Evolutionary conservation across 129 eudicot genomes (phyloP).

Genomic region (Arctium lappa): DNA sequence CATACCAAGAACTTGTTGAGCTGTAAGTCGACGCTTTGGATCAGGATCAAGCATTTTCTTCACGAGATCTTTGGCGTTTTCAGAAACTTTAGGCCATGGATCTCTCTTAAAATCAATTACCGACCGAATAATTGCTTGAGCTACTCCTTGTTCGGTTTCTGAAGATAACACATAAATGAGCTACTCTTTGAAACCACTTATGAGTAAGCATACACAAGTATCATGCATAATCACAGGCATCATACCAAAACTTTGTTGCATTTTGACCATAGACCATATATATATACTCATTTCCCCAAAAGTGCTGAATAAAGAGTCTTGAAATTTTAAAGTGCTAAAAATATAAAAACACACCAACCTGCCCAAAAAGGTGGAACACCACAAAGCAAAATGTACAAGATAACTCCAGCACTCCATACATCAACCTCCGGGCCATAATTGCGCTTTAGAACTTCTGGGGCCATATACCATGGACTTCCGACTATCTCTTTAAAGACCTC

Average conservation of each 20-base stretch:
- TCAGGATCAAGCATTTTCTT: constrained; percentile 95
- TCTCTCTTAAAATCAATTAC: constrained; percentile 67
- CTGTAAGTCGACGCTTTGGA: constrained; percentile 74
- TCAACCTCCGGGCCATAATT: constrained; percentile 82
- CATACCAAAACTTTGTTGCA: neutral
- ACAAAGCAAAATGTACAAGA: constrained; percentile 80
- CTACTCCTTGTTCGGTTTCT: constrained; percentile 95
- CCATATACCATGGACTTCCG: constrained; percentile 95
- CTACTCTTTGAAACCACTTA: neutral
- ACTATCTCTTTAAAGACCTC: constrained; percentile 69
- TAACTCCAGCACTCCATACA: constrained; percentile 94
- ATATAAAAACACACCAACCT: constrained; percentile 36
- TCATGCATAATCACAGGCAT: too few relatives aligned
- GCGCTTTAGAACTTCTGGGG: constrained; percentile 78
- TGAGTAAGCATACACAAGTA: too few relatives aligned
- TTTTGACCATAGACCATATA: too few relatives aligned
- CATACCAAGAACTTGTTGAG: constrained; percentile 85
- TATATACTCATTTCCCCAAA: neutral
- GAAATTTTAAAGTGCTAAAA: neutral
- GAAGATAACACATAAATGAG: constrained; percentile 2
- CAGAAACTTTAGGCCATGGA: constrained; percentile 96
- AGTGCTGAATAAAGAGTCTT: neutral
- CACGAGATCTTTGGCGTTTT: constrained; percentile 91
- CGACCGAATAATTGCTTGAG: constrained; percentile 78
- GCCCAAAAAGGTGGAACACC: constrained; percentile 98